Evolutionary conservation across 83 land plant species (phyloP).

Genomic region (Thuja plicata): DNA sequence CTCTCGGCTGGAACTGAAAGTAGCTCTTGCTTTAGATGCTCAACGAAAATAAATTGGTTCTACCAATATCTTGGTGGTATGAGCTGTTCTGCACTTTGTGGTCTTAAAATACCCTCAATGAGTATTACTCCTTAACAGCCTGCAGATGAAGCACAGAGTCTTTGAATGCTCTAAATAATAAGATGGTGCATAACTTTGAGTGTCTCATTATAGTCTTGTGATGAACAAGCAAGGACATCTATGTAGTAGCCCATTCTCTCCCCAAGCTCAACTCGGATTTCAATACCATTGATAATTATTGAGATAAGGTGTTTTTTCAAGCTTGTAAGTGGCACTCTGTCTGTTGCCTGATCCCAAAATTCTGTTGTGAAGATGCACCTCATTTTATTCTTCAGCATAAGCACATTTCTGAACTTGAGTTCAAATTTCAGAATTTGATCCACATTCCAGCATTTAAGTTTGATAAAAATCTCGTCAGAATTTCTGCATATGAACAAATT

Average conservation of each 20-base stretch:
- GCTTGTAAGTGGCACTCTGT: constrained; percentile 54
- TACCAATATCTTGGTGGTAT: constrained; percentile 50
- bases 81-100: constrained; percentile 57
- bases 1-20: constrained; percentile 61
- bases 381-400: too few species aligned
- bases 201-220: constrained; percentile 54
- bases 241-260: constrained; percentile 52
- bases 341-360: constrained; percentile 36
- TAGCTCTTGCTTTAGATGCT: constrained; percentile 50
- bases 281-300: constrained; percentile 60
- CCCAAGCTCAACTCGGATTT: constrained; percentile 61
- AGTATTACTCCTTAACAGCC: constrained; percentile 53
- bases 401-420: too few species aligned
- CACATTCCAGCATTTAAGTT: too few species aligned
- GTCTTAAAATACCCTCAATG: constrained; percentile 56
- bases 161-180: constrained; percentile 55
- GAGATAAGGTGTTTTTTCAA: constrained; percentile 75
- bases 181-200: constrained; percentile 52
- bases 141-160: constrained; percentile 29
- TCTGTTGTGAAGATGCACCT: constrained; percentile 73
- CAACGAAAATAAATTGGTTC: constrained; percentile 45
- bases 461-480: too few species aligned
- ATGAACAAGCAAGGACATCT: constrained; percentile 74
- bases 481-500: too few species aligned
- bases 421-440: too few species aligned